Base-by-base conservation (phyloP, 2,329 filamentous ascomycete species). In the Gyromitra esculenta region DNA sequence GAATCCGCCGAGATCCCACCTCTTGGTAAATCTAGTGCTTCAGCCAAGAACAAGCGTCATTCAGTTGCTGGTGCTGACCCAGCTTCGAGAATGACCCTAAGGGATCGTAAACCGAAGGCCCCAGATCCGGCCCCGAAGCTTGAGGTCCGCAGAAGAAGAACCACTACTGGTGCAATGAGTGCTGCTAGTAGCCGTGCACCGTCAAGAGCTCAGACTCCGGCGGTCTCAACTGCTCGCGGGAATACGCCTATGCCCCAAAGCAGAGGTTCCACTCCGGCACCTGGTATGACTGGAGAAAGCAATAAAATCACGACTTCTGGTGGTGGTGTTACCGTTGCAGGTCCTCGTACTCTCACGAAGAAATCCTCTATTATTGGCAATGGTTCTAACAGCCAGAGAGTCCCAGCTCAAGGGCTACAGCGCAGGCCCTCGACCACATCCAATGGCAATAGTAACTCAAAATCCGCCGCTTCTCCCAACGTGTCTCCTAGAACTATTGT, bases 11-110 rank as follows among this genome's bases (percentile, higher is more conserved):
- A 73, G n/a, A 73, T 76, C 7, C 77, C 77, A 86, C 86, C 0
- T 87, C 91, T 79, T 88, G 94, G 2, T 89, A 93, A 80, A 94
- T 91, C 0, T 87, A 87, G 67, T 97, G 18, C 9, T 0, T 94
- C 84, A 93, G 88, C 83, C 91, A 86, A 91, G 80, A 86, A 88
- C 80, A 92, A 95, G 79, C 88, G 89, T 5, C 89, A 91, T 81
- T 87, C 88, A 13, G 83, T 85, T 8, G 84, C 87, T 39, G 86
- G 83, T 15, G 81, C 63, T 21, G 48, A 76, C 54, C 59, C 76
- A 37, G 41, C 62, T 41, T 9, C 67, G 4, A 75, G 63, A 35
- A 78, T 78, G 77, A 72, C 66, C 1, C 76, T 79, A 13, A 68
- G 77, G 9, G 76, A 76, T 31, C 66, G 77, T 15, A 79, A 78